Evolutionary conservation across 352 stramenopile genomes (phyloP).

Genomic region (Globisporangium heterothallicum): DNA sequence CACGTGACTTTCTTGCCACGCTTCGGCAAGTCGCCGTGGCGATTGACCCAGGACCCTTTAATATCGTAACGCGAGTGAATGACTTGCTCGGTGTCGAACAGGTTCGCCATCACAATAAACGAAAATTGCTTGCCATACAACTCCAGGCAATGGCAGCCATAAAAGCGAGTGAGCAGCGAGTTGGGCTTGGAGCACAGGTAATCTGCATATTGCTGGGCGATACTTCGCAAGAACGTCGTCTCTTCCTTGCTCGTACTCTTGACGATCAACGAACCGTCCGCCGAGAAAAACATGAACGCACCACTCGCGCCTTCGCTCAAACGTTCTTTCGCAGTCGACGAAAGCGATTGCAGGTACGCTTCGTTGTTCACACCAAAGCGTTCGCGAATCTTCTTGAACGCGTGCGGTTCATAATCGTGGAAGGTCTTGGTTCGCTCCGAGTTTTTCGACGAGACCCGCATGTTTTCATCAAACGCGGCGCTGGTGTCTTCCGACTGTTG

Average conservation of each 20-base stretch:
- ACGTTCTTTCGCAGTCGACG: slow-evolving; percentile 82
- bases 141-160: slow-evolving; percentile 87
- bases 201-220: slow-evolving; percentile 82
- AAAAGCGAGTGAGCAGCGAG: slow-evolving; percentile 86
- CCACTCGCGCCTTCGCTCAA: slow-evolving; percentile 84
- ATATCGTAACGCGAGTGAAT: slow-evolving; percentile 90
- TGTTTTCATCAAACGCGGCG: slow-evolving; percentile 67
- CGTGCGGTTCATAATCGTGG: slow-evolving; percentile 83
- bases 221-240: slow-evolving; percentile 78
- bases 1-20: slow-evolving; percentile 85
- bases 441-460: slow-evolving; percentile 62
- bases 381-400: slow-evolving; percentile 87
- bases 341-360: slow-evolving; percentile 76
- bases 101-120: slow-evolving; percentile 91
- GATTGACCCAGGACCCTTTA: slow-evolving; percentile 89
- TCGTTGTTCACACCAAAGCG: slow-evolving; percentile 83
- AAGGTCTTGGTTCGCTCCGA: slow-evolving; percentile 80
- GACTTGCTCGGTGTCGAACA: slow-evolving; percentile 85
- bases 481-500: slow-evolving; percentile 39
- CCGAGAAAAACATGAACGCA: slow-evolving; percentile 91
- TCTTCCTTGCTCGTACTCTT: slow-evolving; percentile 90
- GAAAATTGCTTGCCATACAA: slow-evolving; percentile 90
- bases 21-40: slow-evolving; percentile 74
- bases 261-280: slow-evolving; percentile 84
- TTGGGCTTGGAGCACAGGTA: slow-evolving; percentile 84